Percentiles rank a stretch among this genome's conserved stretches.
Conservation (phyloP, 2,329 filamentous ascomycete genomes). For the Monascus ruber region DNA sequence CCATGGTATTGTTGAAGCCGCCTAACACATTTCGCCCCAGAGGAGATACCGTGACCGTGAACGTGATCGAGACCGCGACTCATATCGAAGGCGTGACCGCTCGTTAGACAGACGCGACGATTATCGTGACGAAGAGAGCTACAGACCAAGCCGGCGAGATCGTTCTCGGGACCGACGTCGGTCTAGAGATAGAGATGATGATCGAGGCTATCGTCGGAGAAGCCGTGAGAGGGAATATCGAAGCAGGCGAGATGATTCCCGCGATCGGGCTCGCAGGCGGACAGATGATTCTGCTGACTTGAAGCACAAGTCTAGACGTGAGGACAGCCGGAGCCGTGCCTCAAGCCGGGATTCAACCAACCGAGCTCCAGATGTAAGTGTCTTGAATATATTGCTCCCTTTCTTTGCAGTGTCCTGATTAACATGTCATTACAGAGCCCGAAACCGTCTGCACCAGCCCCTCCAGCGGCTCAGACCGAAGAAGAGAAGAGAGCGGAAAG, state of each 20-base stretch:
- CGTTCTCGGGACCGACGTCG: conserved; percentile 54
- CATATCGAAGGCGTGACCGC: conserved; percentile 56
- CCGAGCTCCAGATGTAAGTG: conserved; percentile 49
- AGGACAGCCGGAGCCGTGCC: conserved; percentile 49
- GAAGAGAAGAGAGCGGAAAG: conserved; percentile 69
- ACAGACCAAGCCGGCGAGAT: conserved; percentile 52
- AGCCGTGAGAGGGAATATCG: conserved; percentile 61
- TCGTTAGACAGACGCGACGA: conserved; percentile 44
- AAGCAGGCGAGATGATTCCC: conserved; percentile 61
- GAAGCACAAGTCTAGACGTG: conserved; percentile 53
- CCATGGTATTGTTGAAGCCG: not conserved
- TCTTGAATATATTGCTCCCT: conserved; percentile 10
- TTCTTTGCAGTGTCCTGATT: not conserved
- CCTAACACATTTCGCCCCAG: conserved; percentile 20
- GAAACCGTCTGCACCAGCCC: conserved; percentile 37
- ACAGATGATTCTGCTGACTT: conserved; percentile 64
- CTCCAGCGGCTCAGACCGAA: conserved; percentile 47
- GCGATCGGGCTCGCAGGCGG: conserved; percentile 52
- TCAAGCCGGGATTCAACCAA: conserved; percentile 38
- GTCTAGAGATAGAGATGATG: conserved; percentile 44
- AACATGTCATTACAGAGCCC: conserved; percentile 33
- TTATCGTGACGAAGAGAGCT: conserved; percentile 49
- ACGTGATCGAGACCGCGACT: conserved; percentile 46
- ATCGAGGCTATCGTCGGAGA: conserved; percentile 48
- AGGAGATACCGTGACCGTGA: conserved; percentile 41